phyloP scores from a whole-genome alignment of 164 flowering plant species.

The Vitis labrusca region DNA sequence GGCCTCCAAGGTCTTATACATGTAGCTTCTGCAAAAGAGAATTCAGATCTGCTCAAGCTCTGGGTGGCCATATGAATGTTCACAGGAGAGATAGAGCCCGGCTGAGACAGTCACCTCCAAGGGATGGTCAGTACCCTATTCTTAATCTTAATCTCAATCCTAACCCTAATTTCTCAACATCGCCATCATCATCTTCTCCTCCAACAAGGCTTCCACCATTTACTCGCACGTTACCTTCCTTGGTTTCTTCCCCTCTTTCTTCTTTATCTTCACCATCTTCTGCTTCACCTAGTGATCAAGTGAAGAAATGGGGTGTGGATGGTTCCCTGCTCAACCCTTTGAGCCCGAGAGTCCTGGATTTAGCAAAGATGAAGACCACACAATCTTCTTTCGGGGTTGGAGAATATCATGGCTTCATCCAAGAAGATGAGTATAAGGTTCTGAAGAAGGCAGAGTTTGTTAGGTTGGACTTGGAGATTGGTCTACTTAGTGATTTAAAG shows the following conservation, averaged over 20 bases:
- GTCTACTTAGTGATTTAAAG: conserved; percentile 25
- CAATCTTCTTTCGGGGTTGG: conserved; percentile 17
- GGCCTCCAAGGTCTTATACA: conserved; percentile 80
- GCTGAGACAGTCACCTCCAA: conserved; percentile 49
- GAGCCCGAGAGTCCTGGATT: conserved; percentile 10
- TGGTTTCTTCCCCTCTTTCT: conserved; percentile 23
- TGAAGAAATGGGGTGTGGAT: conserved; percentile 9
- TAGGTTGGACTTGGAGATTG: conserved; percentile 51
- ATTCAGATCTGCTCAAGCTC: conserved; percentile 81
- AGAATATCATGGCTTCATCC: conserved; percentile 8
- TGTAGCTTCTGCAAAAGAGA: conserved; percentile 77
- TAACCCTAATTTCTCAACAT: conserved; percentile 27
- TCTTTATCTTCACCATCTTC: conserved; percentile 22
- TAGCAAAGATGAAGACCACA: conserved; percentile 5
- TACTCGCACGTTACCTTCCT: conserved; percentile 14
- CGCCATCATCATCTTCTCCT: conserved; percentile 21
- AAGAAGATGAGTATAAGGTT: conserved; percentile 10
- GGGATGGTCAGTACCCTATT: conserved; percentile 17
- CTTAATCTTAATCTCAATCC: conserved; percentile 27
- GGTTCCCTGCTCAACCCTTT: conserved; percentile 1
- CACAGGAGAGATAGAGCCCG: conserved; percentile 76
- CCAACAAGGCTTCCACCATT: conserved; percentile 11
- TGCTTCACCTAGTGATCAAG: conserved; percentile 12
- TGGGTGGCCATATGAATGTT: conserved; percentile 84
- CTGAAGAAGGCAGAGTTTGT: conserved; percentile 27